Evolutionary conservation across 495 filamentous ascomycete species (phyloP).

Genomic region (Cudoniella acicularis): DNA sequence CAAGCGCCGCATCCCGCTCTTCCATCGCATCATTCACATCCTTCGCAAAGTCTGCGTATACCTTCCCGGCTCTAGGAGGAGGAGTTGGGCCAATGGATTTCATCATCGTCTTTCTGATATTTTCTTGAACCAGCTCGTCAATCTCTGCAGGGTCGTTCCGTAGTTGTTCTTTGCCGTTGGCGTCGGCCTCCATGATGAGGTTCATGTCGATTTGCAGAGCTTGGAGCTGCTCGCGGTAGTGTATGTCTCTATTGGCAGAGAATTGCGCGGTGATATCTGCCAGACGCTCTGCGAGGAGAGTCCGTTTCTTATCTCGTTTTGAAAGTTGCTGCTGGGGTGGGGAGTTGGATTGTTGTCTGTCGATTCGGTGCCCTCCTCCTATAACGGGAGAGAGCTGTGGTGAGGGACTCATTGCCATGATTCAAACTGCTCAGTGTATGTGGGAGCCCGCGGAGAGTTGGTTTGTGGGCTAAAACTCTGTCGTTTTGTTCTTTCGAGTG

Average conservation of each 20-base stretch:
- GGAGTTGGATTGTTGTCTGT: slow-evolving; percentile 20
- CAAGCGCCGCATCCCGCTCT: slow-evolving; percentile 73
- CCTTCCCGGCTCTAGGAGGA: slow-evolving; percentile 65
- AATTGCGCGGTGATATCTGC: slow-evolving; percentile 69
- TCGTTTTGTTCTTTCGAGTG: background rate
- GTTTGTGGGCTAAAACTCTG: background rate
- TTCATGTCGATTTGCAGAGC: slow-evolving; percentile 86
- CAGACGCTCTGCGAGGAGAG: slow-evolving; percentile 71
- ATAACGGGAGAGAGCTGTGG: slow-evolving; percentile 19
- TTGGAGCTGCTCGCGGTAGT: slow-evolving; percentile 86
- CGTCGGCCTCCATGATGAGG: slow-evolving; percentile 77
- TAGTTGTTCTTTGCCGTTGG: slow-evolving; percentile 67
- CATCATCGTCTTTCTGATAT: slow-evolving; percentile 12
- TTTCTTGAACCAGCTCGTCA: slow-evolving; percentile 53
- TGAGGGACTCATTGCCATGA: slow-evolving; percentile 23
- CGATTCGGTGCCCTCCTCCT: slow-evolving; percentile 9
- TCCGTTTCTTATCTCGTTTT: slow-evolving; percentile 88
- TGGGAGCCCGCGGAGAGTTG: background rate
- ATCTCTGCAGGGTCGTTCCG: slow-evolving; percentile 67
- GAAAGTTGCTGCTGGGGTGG: slow-evolving; percentile 47
- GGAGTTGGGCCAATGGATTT: slow-evolving; percentile 52
- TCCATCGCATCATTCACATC: slow-evolving; percentile 83
- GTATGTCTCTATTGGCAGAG: slow-evolving; percentile 71
- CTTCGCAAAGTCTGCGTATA: slow-evolving; percentile 76
- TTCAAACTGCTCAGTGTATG: background rate